Evolutionary conservation across 2,329 filamentous ascomycete species (phyloP).

Genomic region (Arthrinium puccinioides): DNA sequence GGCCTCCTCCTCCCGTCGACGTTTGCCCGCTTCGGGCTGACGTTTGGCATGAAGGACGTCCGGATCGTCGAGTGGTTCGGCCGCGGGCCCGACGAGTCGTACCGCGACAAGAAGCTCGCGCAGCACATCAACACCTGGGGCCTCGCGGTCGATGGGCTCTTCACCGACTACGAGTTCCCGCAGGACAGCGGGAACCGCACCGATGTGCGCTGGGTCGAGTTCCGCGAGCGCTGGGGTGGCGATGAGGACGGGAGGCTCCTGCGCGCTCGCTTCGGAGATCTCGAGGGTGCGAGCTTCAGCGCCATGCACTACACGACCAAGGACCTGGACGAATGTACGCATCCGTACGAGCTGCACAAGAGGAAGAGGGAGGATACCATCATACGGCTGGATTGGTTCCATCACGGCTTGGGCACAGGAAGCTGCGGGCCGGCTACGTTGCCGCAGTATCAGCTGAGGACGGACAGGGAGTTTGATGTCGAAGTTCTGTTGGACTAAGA

Average conservation of each 20-base stretch:
- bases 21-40: constrained; percentile 57
- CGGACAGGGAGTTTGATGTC: constrained; percentile 32
- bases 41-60: constrained; percentile 32
- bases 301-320: constrained; percentile 45
- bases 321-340: constrained; percentile 46
- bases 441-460: constrained; percentile 37
- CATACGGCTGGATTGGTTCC: constrained; percentile 51
- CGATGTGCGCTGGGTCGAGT: constrained; percentile 53
- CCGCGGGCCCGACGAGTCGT: constrained; percentile 58
- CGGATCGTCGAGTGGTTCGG: constrained; percentile 54
- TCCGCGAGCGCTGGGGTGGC: constrained; percentile 25
- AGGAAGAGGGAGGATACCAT: constrained; percentile 42
- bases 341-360: constrained; percentile 53
- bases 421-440: constrained; percentile 53
- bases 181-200: constrained; percentile 61
- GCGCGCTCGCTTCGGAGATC: constrained; percentile 36
- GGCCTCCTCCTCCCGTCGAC: constrained; percentile 45
- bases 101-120: constrained; percentile 57
- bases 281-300: constrained; percentile 46
- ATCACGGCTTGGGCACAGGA: constrained; percentile 56
- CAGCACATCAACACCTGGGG: constrained; percentile 51
- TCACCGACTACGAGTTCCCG: constrained; percentile 58
- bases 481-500: constrained; percentile 35
- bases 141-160: constrained; percentile 40
- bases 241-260: constrained; percentile 26